These are phyloP conservation scores for Pittosporum tobira DNA, from an alignment of 129 eudicot species.

Conservation along the genomic window DNA sequence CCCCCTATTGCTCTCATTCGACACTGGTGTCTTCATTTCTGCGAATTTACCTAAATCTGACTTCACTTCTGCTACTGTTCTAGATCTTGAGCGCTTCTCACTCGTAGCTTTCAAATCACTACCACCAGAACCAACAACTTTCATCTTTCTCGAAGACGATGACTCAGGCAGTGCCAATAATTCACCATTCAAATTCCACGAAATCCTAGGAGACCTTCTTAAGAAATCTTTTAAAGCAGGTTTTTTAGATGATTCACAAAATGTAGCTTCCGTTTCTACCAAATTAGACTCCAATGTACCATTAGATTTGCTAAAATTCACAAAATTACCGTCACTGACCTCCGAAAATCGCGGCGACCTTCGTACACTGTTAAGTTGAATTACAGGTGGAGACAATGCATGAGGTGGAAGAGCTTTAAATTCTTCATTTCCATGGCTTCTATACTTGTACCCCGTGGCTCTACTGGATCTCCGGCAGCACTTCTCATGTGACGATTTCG, in stretches of 20 bases:
- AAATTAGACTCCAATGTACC: conserved; percentile 15
- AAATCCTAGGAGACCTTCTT: conserved; percentile 18
- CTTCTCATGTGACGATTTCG: background rate
- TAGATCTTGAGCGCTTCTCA: conserved; percentile 12
- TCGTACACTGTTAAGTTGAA: background rate
- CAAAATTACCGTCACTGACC: background rate
- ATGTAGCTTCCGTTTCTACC: conserved; percentile 5
- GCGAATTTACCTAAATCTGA: background rate
- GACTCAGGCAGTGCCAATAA: conserved; percentile 14
- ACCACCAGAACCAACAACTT: background rate
- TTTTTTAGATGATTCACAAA: background rate
- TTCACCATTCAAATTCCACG: background rate
- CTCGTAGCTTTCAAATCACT: background rate
- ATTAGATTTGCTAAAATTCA: background rate
- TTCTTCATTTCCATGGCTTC: background rate
- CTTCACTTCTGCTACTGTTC: background rate
- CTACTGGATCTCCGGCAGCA: conserved; percentile 11
- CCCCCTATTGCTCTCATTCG: background rate
- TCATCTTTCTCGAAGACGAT: background rate
- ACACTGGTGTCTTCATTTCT: background rate
- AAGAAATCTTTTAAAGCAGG: background rate
- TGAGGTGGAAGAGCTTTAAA: background rate
- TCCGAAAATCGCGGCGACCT: conserved; percentile 36
- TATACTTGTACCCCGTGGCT: background rate
- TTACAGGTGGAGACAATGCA: background rate